Evolutionary conservation across 306 rosid genomes (phyloP), one percentile per base, ranked within the genome.

Genomic region (Herpetospermum pedunculosum): DNA sequence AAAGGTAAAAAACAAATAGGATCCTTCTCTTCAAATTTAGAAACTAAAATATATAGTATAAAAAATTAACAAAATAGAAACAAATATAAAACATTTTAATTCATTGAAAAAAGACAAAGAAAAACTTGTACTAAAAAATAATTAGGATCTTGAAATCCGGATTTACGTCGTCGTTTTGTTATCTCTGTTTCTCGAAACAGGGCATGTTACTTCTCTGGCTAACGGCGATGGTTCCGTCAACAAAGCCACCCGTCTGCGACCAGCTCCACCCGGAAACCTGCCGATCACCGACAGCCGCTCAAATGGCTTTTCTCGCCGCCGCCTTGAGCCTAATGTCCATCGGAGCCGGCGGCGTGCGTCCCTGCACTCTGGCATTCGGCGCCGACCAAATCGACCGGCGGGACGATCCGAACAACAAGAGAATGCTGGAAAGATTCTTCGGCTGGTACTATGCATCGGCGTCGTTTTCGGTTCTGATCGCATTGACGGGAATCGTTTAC

Each of bases 281-380:
- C 73, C 77, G 74, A 63, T 72, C 88, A 0, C 83, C 89, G 29
- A 80, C 86, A 29, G 4, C 82, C 21, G 26, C 64, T n/a, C 92
- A 90, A 75, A 70, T 84, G 83, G 32, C 83, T 3, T 11, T 87
- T 69, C 60, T 90, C 1, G 6, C 78, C 1, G 72, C 73, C 14
- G 55, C 80, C 16, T 84, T 87, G 41, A 76, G 46, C 13, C 80
- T 90, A 43, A 84, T 84, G 38, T 76, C 92, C 35, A 58, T 83
- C 10, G 96, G 96, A 48, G 85, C 88, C 0, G 91, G 92, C 44
- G 96, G 96, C 13, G 43, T 84, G 40, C 73, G 80, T 54, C 82
- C 90, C 0, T 84, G 92, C 43, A 83, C 89, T 41, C 21, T 90
- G 18, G 83, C 92, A 10, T 90, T 87, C 74, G 96, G 92, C 12